Conservation (phyloP, 192 early-diverging fungal genomes). For the Coemansia sp. region DNA sequence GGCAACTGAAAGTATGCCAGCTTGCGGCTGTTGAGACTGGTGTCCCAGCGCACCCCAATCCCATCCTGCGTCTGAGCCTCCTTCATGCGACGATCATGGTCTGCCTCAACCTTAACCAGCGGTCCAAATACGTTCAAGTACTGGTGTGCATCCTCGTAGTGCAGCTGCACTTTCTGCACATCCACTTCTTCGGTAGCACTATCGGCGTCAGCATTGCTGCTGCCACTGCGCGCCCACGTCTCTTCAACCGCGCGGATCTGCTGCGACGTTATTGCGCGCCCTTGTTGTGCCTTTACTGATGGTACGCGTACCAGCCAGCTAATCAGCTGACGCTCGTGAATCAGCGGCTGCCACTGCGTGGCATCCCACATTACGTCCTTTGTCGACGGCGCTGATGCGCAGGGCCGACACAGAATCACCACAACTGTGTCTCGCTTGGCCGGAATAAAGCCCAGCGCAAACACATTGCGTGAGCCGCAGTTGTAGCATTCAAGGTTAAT, state of each 20-base stretch:
- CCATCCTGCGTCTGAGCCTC: conserved; percentile 96
- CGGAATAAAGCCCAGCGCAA: conserved; percentile 96
- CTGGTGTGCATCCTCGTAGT: conserved; percentile 96
- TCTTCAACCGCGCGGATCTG: conserved; percentile 90
- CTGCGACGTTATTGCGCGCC: conserved; percentile 77
- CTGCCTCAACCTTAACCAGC: conserved; percentile 92
- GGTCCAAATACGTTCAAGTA: conserved; percentile 97
- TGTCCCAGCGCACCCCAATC: conserved; percentile 95
- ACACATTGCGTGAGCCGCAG: conserved; percentile 93
- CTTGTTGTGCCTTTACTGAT: conserved; percentile 78
- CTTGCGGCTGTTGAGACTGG: conserved; percentile 89
- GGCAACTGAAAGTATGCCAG: conserved; percentile 92
- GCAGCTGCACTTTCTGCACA: conserved; percentile 76
- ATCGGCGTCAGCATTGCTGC: conserved; percentile 68
- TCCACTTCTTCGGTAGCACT: conserved; percentile 38
- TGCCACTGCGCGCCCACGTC: conserved; percentile 80
- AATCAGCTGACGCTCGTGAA: conserved; percentile 91
- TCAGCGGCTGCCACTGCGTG: conserved; percentile 94
- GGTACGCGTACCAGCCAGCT: conserved; percentile 95
- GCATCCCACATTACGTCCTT: conserved; percentile 98
- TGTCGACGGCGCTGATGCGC: conserved; percentile 82
- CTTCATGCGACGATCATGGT: conserved; percentile 83
- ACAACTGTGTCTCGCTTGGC: conserved; percentile 98
- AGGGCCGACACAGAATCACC: conserved; percentile 92
- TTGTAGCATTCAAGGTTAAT: conserved; percentile 96